A percentile compares a stretch with the other conserved stretches of the same genome.
Evolutionary conservation across 495 filamentous ascomycete species (phyloP).

Genomic region (Aspergillus avenaceus): DNA sequence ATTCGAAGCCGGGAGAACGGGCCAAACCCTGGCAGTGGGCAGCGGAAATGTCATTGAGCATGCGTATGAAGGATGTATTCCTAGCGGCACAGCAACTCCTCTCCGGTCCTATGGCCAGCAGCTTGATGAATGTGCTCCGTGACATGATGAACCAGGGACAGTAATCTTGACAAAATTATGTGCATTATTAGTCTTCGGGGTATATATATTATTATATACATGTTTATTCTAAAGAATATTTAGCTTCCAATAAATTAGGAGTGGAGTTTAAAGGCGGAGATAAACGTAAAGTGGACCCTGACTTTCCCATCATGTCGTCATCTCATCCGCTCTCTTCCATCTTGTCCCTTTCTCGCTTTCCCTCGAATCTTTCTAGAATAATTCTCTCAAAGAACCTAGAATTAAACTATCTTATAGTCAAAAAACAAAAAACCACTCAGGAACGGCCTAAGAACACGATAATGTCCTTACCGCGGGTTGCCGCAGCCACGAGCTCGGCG

Average conservation of each 20-base stretch:
- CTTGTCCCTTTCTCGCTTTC: neutral
- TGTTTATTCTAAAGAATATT: neutral
- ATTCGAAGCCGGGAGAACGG: conserved; percentile 55
- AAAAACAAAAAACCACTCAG: neutral
- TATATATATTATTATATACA: neutral
- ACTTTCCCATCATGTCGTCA: conserved; percentile 10
- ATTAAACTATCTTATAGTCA: neutral
- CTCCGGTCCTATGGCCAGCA: conserved; percentile 24
- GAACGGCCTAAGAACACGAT: conserved; percentile 11
- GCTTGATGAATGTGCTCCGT: conserved; percentile 26
- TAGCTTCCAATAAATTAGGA: neutral
- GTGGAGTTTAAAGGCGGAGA: conserved; percentile 4
- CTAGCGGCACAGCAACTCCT: conserved; percentile 27
- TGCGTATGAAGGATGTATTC: conserved; percentile 42
- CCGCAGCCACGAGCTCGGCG: conserved; percentile 52
- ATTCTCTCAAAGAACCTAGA: no score
- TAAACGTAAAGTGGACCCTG: neutral
- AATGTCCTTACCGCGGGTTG: conserved; percentile 23
- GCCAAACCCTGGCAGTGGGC: conserved; percentile 70
- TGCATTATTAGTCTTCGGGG: neutral
- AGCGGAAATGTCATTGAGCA: conserved; percentile 50
- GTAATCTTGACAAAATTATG: neutral
- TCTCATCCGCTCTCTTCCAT: neutral
- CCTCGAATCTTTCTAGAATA: neutral
- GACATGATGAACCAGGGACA: conserved; percentile 29